Evolutionary conservation across 768 basidiomycete genomes (phyloP).

Genomic region (Rhodosporidiobolus odoratus): DNA sequence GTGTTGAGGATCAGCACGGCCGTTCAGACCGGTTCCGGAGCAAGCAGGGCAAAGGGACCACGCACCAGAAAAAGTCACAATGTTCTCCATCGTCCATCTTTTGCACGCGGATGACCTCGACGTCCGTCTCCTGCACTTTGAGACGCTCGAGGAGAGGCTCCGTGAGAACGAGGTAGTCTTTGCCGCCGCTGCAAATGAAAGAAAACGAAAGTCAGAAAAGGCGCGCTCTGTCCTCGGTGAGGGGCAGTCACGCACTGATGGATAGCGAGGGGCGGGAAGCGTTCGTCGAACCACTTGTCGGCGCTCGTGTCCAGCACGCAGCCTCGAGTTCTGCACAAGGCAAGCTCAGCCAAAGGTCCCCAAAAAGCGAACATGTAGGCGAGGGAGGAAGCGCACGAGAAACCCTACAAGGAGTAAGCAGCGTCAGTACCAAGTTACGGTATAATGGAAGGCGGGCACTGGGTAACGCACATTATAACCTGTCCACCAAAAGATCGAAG

Average conservation of each 20-base stretch:
- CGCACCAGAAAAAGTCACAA: conserved; percentile 45
- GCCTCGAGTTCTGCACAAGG: conserved; percentile 49
- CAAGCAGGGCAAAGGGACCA: background rate
- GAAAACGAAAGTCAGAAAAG: background rate
- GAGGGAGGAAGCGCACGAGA: conserved; percentile 33
- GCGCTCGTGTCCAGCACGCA: conserved; percentile 48
- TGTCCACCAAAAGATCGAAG: conserved; percentile 52
- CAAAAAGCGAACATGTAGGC: too few relatives aligned
- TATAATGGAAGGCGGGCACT: background rate
- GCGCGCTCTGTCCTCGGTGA: background rate
- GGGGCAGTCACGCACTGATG: conserved; percentile 39
- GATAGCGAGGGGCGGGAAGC: conserved; percentile 51
- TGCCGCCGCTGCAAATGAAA: conserved; percentile 46
- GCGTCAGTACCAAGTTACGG: conserved; percentile 38
- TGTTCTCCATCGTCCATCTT: conserved; percentile 51
- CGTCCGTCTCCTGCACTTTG: conserved; percentile 49
- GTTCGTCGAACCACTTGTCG: conserved; percentile 51
- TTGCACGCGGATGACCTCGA: conserved; percentile 50
- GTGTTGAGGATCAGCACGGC: conserved; percentile 36
- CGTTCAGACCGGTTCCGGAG: background rate
- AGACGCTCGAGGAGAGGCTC: conserved; percentile 53
- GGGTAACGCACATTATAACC: conserved; percentile 48
- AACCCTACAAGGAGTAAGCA: conserved; percentile 49
- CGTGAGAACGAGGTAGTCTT: conserved; percentile 51
- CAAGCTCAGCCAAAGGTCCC: background rate